Percentiles rank a stretch among this genome's conserved stretches.
These are phyloP conservation scores for Panus rudis DNA, from an alignment of 768 basidiomycete genomes.

Conservation along the genomic window DNA sequence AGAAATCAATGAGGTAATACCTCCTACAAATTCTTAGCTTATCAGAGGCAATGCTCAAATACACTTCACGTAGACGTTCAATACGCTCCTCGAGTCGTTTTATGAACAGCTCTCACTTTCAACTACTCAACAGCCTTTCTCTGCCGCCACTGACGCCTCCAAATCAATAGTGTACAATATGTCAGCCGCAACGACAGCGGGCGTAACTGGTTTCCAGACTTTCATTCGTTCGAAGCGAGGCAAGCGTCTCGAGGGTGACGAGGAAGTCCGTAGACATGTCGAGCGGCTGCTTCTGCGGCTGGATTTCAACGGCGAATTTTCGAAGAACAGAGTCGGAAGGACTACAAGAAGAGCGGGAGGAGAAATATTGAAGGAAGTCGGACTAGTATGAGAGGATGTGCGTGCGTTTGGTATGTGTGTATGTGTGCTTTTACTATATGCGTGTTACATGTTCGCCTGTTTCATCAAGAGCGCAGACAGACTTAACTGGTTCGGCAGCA, in stretches of 20 bases:
- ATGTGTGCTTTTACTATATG: too few relatives aligned
- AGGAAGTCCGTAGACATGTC: conserved; percentile 69
- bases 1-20: conserved; percentile 70
- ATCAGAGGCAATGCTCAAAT: conserved; percentile 2
- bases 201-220: conserved; percentile 37
- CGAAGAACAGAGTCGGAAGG: conserved; percentile 36
- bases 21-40: neutral
- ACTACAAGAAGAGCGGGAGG: conserved; percentile 33
- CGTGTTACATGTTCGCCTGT: too few relatives aligned
- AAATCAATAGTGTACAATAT: conserved; percentile 60
- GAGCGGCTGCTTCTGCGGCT: conserved; percentile 76
- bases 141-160: conserved; percentile 54
- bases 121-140: conserved; percentile 68
- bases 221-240: conserved; percentile 44
- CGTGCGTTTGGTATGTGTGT: neutral
- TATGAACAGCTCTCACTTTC: conserved; percentile 75
- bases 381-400: conserved; percentile 12
- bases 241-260: conserved; percentile 51
- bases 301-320: conserved; percentile 79
- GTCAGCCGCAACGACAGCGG: conserved; percentile 43
- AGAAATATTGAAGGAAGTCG: conserved; percentile 23
- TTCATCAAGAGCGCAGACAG: too few relatives aligned
- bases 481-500: too few relatives aligned
- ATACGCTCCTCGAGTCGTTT: conserved; percentile 61
- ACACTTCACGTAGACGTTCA: conserved; percentile 46